Evolutionary conservation across 208 protist genomes (phyloP), one percentile per base, ranked within the genome.

Genomic region (Tetramitus jugosus): DNA sequence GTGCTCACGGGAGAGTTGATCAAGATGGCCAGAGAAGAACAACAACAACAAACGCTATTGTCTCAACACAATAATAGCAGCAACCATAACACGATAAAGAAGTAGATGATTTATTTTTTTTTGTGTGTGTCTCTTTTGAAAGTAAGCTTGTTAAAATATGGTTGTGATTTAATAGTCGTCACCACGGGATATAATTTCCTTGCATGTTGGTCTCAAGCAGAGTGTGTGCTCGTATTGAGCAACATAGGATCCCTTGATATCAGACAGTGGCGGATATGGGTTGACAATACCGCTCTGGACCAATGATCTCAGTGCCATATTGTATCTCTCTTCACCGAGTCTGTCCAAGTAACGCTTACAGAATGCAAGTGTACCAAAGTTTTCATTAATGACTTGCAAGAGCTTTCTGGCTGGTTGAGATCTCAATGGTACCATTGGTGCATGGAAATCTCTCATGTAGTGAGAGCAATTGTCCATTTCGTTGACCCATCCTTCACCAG

Each of bases 151-250:
- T n/a, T n/a, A n/a, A n/a, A n/a, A n/a, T n/a, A n/a, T n/a, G n/a
- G n/a, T n/a, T n/a, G n/a, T n/a, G n/a, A n/a, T n/a, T 94, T 89
- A 98, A 83, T 97, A 98, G 81, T 98, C 96, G 67, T 92, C 87
- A 26, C 96, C 95, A 79, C 92, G 89, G 42, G 92, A 96, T 10
- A 98, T 77, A 31, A 98, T 86, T 85, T 98, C 96, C 87, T 98
- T 98, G 62, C 91, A 93, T 8, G 92, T 97, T 26, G 94, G 94
- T 46, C 88, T 84, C 37, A 98, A 86, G 56, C 96, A 78, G 71
- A 98, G 86, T 23, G 96, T 98, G 83, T 99, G 96, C 84, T 98
- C 95, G 74, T 89, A 98, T 88, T 99, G 98, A 35, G 95, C 94
- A 3, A 95, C 97, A 84, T 98, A 99, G 76, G 87, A 93, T 37